Evolutionary conservation across 2,329 filamentous ascomycete species (phyloP), one percentile per base, ranked within the genome.

Genomic region (Epicoccum sorghinum): DNA sequence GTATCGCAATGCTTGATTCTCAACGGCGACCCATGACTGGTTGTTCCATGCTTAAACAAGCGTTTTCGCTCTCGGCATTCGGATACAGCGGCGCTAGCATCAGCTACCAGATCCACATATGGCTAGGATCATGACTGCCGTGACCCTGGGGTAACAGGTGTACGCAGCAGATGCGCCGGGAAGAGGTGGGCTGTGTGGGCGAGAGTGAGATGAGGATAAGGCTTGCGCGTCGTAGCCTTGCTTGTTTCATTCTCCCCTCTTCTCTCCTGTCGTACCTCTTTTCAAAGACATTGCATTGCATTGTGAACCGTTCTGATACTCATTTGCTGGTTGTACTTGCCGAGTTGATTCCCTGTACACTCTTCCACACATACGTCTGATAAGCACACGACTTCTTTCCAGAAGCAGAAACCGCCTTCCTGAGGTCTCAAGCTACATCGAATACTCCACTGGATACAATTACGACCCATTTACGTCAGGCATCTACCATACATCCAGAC

Each of bases 11-110:
- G 62, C 62, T 62, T 62, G 51, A 52, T 41, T 44, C 47, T 55
- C 41, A 57, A 47, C 33, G 36, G 55, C 58, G 55, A 55, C 58
- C 55, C 60, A 54, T 61, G 47, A 65, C 35, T 62, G 60, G 64
- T 14, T 37, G 46, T 49, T 47, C 47, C 52, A 47, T 47, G 33
- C 27, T 37, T 30, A 40, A 35, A 51, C 52, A 56, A 56, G 52
- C 52, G 43, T 39, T 51, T 44, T 43, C 47, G 33, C 27, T 9
- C 39, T 56, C 47, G 47, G 52, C 47, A 47, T 42, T 40, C 52
- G 52, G 52, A 10, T 51, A 38, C 35, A 47, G 22, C 47, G 47
- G 52, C 47, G 47, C 52, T 37, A 51, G 43, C n/a, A 29, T 27
- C 38, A 24, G 43, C 46, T 43, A 25, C 47, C 24, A n/a, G 32